Percentiles rank a stretch among this genome's conserved stretches.
These are phyloP conservation scores for Lactarius hengduanensis DNA, from an alignment of 768 basidiomycete genomes.

Conservation along the genomic window DNA sequence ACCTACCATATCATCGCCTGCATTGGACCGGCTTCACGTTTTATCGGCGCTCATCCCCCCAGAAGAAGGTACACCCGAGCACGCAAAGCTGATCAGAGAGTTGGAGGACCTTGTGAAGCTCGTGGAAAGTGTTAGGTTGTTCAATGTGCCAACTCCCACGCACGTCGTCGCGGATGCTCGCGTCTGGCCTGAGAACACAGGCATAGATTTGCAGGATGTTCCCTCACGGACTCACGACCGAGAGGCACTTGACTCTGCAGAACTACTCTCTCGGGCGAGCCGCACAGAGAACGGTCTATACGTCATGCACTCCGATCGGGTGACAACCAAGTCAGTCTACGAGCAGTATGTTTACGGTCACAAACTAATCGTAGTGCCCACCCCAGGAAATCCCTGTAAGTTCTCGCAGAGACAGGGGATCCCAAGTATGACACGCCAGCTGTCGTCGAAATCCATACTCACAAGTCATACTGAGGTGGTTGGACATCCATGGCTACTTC, in stretches of 20 bases:
- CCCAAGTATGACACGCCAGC: background rate
- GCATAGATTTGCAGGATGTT: conserved; percentile 34
- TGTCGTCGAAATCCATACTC: background rate
- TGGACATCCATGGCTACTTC: background rate
- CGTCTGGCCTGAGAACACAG: conserved; percentile 42
- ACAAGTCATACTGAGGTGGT: background rate
- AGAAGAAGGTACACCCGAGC: conserved; percentile 51
- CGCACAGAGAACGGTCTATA: conserved; percentile 56
- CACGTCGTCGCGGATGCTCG: conserved; percentile 39
- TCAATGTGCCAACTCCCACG: conserved; percentile 36
- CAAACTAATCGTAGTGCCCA: background rate
- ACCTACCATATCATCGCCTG: conserved; percentile 55
- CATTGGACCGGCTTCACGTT: conserved; percentile 63
- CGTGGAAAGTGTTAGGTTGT: conserved; percentile 78
- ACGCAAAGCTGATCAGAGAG: conserved; percentile 51
- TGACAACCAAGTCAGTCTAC: conserved; percentile 20
- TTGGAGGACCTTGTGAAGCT: conserved; percentile 71
- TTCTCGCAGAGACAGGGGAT: conserved; percentile 30
- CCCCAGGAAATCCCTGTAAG: conserved; percentile 12
- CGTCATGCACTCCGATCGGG: conserved; percentile 51
- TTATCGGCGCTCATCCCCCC: conserved; percentile 75
- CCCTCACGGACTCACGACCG: conserved; percentile 21
- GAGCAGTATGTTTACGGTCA: background rate
- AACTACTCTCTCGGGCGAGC: conserved; percentile 51
- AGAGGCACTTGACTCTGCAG: conserved; percentile 39